Base-by-base conservation (phyloP, 148 eudicot species). In the Vaccinium myrtillus region DNA sequence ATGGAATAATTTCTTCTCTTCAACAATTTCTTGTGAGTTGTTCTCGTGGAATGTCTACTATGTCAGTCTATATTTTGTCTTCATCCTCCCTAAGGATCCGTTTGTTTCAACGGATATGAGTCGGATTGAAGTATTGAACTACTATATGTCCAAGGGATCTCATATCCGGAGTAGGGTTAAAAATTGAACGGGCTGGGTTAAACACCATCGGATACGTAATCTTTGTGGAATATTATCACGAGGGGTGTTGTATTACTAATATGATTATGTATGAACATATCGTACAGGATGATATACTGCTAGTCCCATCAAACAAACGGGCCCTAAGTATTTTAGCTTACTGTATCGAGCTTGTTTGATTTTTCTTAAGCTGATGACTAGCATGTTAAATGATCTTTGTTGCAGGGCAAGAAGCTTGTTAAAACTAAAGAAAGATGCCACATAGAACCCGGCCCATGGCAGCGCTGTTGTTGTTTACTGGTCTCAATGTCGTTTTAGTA, bases 401-500 rank as follows among this genome's bases (percentile, higher is more conserved):
- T 63, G 70, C 70, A 63, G 70, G 70, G 13, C 30, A 63, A 63
- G 27, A 63, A 63, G 70, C 27, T 63, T 63, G 27, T 8, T 63
- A 69, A 27, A 69, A n/a, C 30, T 16, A 27, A 69, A 69, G 75
- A 84, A 79, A 83, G 70, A 96, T 96, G 99, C 99, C 98, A 19
- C 97, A 96, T 82, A 87, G 89, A 65, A 90, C 98, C 1, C 90
- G 98, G 19, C 99, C 99, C 7, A 91, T 94, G 98, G 75, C 99
- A 6, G 94, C 90, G 13, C 91, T 94, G 30, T 92, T 96, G 88
- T 30, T 96, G 83, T 96, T 96, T 85, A 93, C 97, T 55, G 95
- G 97, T 58, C 88, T 96, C n/a, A 96, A 96, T 75, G 90, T 84
- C 27, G 88, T 88, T 82, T 86, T 96, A 88, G 89, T 92, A 76